Base-by-base conservation (phyloP, 2,329 filamentous ascomycete species). In the Samsoniella hepiali region DNA sequence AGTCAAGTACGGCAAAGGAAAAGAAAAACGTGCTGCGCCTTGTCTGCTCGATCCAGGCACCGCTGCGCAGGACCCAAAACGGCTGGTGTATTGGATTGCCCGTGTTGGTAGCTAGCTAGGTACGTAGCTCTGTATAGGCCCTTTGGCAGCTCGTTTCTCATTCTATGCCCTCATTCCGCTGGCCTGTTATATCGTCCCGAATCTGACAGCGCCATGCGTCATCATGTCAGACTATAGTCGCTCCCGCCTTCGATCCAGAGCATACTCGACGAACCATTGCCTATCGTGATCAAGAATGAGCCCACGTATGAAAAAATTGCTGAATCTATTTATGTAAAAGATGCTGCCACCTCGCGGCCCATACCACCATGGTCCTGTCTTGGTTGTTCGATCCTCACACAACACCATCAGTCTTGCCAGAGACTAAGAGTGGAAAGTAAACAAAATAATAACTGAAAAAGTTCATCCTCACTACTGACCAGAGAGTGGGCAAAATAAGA, bases 171-270 rank as follows among this genome's bases (percentile, higher is more conserved):
- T 58, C 31, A 58, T 36, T 42, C 49, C 36, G 50, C 42, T 22
- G 36, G 42, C 51, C 42, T 49, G 42, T 62, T 56, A 55, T 31
- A 34, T 56, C 60, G 22, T 44, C 42, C 51, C 15, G 22, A 56
- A 56, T 62, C 60, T 62, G 60, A 62, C 60, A 50, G 34, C 44
- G 60, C 51, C 31, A 54, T 54, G 40, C 51, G 51, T 62, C 60
- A 62, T 62, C 60, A 62, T 50, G 60, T 62, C 60, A 62, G 60
- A 62, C 60, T 62, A 62, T 62, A 62, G 60, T 62, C 40, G 36
- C 44, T 50, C 44, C 57, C 22, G 34, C n/a, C n/a, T 9, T 15
- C 44, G 38, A 45, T 40, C 42, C 51, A 47, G 38, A 54, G 60
- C 38, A 42, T 45, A 55, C 50, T 47, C 31, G 59, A 55, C 60